A percentile compares a stretch with the other conserved stretches of the same genome.
Evolutionary conservation across 2,329 filamentous ascomycete genomes (phyloP).

Genomic region (Verruconis gallopava): DNA sequence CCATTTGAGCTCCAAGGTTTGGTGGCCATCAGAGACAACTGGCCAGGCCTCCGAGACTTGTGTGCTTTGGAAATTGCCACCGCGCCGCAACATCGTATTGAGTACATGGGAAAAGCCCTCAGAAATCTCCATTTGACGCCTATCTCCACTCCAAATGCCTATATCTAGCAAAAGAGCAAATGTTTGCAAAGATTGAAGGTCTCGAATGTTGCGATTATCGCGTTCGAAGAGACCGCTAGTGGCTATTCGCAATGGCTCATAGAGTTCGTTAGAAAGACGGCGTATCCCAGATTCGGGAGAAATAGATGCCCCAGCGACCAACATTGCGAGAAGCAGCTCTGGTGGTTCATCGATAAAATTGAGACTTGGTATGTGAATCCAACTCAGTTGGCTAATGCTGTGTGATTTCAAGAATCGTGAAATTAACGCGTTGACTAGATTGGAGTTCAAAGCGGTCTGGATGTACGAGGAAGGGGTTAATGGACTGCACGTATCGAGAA

Average conservation of each 20-base stretch:
- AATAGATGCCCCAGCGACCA: conserved; percentile 46
- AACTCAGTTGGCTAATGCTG: too few species aligned
- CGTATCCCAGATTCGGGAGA: conserved; percentile 45
- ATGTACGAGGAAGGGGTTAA: too few species aligned
- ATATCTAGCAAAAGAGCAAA: conserved; percentile 39
- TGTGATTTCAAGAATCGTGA: too few species aligned
- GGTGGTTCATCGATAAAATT: too few species aligned
- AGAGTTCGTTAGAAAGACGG: conserved; percentile 44
- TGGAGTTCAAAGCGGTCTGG: too few species aligned
- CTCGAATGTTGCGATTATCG: conserved; percentile 37
- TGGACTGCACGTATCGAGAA: too few species aligned
- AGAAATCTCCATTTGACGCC: conserved; percentile 45
- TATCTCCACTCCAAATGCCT: conserved; percentile 46
- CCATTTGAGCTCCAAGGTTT: conserved; percentile 52
- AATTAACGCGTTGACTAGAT: too few species aligned
- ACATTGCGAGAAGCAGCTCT: conserved; percentile 47
- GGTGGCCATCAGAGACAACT: conserved; percentile 40
- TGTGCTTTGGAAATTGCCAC: conserved; percentile 45
- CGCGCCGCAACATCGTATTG: conserved; percentile 43
- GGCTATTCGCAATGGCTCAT: conserved; percentile 33
- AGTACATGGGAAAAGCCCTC: conserved; percentile 44
- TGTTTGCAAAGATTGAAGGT: conserved; percentile 39
- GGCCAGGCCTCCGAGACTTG: conserved; percentile 41
- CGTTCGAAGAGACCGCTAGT: conserved; percentile 29
- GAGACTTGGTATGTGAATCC: too few species aligned